Evolutionary conservation across 2,329 filamentous ascomycete genomes (phyloP), one percentile per base, ranked within the genome.

Genomic region (Cordyceps tenuipes): DNA sequence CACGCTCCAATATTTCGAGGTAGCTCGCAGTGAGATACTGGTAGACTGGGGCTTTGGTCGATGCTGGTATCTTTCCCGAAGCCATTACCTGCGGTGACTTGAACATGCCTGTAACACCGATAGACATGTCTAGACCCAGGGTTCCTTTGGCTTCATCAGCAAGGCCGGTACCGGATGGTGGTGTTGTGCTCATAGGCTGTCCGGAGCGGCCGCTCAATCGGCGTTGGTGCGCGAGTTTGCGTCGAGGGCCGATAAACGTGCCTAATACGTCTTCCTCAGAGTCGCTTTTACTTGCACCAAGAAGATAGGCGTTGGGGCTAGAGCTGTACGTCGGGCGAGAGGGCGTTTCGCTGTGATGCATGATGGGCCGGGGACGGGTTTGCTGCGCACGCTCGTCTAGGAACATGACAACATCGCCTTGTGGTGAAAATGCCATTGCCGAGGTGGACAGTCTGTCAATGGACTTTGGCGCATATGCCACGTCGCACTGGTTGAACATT

Each of bases 211-310:
- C 71, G 63, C 76, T 79, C 2, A 72, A 66, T 50, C 77, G 72
- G 21, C 80, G 75, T 64, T 73, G 75, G 62, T 77, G 72, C 47
- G 72, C 67, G 17, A 63, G 67, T 43, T 71, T 74, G 53, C 71
- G 74, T 60, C 72, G 76, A 8, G 80, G 73, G 0, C 80, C 80
- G 2, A 87, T 70, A 66, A 87, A 87, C 62, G 77, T 84, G 3
- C 80, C 81, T 6, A 85, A 75, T 0, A 82, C 81, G 56, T 87
- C 84, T 63, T 87, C 84, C 66, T 87, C 84, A 0, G 84, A 87
- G 64, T 87, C 84, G 64, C 83, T 87, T 50, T 79, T 78, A 65
- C 82, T 85, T 57, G 81, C 76, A 64, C 79, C 82, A 23, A 84
- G 71, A 66, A 79, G 75, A 5, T 78, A 78, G 0, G 76, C 74